phyloP scores from a whole-genome alignment of 371 early-diverging fungal genomes.

The Saksenaea oblongispora region DNA sequence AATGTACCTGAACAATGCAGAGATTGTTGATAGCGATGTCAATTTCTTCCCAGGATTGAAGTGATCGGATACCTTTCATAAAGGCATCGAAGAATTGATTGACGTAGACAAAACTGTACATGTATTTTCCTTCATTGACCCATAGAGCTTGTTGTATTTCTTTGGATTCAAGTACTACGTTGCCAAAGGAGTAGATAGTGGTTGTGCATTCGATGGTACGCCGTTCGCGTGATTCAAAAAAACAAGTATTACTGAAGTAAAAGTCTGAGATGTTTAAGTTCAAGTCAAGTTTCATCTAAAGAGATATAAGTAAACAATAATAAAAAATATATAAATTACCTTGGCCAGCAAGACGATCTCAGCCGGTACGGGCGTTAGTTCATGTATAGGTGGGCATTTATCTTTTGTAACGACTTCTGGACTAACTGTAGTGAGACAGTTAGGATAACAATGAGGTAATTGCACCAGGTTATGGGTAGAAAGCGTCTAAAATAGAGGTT shows the following conservation, averaged over 20 bases:
- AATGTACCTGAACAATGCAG: constrained; percentile 53
- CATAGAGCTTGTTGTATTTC: constrained; percentile 57
- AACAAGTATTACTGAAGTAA: constrained; percentile 45
- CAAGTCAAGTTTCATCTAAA: constrained; percentile 42
- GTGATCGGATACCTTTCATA: constrained; percentile 48
- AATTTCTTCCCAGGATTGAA: constrained; percentile 55
- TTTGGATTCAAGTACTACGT: constrained; percentile 59
- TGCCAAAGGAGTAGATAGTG: constrained; percentile 65
- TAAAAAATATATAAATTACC: no score
- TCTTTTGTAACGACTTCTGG: constrained; percentile 22
- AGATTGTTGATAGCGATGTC: constrained; percentile 55
- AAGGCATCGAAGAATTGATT: constrained; percentile 66
- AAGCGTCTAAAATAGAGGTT: constrained; percentile 2
- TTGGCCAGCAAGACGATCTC: constrained; percentile 26
- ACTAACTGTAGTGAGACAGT: constrained; percentile 16
- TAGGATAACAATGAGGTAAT: constrained; percentile 43
- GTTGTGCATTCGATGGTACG: constrained; percentile 62
- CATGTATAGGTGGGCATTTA: constrained; percentile 38
- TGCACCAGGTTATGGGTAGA: constrained; percentile 36
- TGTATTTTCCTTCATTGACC: constrained; percentile 44
- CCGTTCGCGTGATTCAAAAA: constrained; percentile 55
- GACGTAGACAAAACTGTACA: constrained; percentile 57
- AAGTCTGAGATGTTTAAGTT: constrained; percentile 45
- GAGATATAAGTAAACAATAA: no score
- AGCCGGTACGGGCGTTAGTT: background rate